These are phyloP conservation scores for Smithsoniella earleae DNA, from an alignment of 163 green algal genomes.

Conservation along the genomic window DNA sequence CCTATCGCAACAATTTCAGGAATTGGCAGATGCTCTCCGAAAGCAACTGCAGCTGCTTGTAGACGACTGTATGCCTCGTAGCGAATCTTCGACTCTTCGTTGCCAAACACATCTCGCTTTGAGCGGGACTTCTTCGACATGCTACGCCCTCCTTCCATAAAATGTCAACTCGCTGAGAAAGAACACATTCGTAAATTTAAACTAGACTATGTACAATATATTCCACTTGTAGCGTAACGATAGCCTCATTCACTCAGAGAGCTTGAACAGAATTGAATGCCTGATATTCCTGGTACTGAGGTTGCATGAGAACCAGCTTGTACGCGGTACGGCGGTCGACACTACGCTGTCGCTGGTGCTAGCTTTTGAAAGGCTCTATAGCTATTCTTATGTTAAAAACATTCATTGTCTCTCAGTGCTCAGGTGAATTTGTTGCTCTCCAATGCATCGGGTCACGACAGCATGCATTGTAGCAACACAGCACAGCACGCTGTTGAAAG, in stretches of 20 bases:
- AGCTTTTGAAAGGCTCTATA: too few relatives aligned
- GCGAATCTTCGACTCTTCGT: conserved; percentile 50
- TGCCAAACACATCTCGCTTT: conserved; percentile 55
- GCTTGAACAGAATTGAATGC: too few relatives aligned
- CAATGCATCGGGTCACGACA: too few relatives aligned
- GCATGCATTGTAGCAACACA: too few relatives aligned
- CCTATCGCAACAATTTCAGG: conserved; percentile 91
- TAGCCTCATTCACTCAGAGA: not conserved
- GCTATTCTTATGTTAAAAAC: too few relatives aligned
- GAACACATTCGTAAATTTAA: not conserved
- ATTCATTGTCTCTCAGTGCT: too few relatives aligned
- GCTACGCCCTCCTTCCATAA: not conserved
- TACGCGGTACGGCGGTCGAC: not conserved
- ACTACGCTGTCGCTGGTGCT: too few relatives aligned
- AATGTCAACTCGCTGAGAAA: too few relatives aligned
- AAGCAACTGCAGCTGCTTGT: conserved; percentile 63
- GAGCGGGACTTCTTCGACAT: not conserved
- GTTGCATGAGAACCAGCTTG: not conserved
- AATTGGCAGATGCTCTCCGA: conserved; percentile 77
- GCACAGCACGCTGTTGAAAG: too few relatives aligned
- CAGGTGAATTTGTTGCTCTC: too few relatives aligned
- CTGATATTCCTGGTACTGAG: not conserved
- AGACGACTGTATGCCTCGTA: conserved; percentile 77
- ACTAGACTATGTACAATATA: not conserved
- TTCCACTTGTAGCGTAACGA: not conserved